These are phyloP conservation scores for Vicia sativa DNA, from an alignment of 306 rosid genomes.

Conservation along the genomic window DNA sequence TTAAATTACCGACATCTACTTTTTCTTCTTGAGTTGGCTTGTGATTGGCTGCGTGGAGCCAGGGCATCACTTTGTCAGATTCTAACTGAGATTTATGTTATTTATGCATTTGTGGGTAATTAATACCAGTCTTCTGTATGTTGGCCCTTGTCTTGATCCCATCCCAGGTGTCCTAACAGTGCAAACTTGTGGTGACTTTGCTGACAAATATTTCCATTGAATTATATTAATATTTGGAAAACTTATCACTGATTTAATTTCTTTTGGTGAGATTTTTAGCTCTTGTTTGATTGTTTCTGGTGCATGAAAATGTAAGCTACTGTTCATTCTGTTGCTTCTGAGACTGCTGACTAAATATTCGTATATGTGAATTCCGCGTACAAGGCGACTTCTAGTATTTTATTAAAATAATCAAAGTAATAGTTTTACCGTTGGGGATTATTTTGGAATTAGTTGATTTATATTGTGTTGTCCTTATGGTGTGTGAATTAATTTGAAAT, in stretches of 20 bases:
- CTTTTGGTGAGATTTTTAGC: neutral
- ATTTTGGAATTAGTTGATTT: neutral
- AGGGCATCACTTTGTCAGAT: neutral
- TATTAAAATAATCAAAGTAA: neutral
- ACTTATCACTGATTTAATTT: neutral
- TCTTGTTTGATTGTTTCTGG: neutral
- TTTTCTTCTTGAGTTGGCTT: neutral
- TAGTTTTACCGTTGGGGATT: neutral
- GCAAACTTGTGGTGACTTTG: neutral
- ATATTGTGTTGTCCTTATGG: neutral
- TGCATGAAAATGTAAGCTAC: neutral
- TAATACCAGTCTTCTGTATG: neutral
- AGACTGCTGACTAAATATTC: neutral
- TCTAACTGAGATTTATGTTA: neutral
- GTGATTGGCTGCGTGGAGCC: neutral
- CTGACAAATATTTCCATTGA: neutral
- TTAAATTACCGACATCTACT: neutral
- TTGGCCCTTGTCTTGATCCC: neutral
- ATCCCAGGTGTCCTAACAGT: neutral
- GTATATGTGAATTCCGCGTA: neutral
- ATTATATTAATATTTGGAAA: neutral
- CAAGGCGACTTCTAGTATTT: neutral
- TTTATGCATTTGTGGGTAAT: neutral
- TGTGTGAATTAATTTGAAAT: neutral
- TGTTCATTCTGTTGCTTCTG: slow-evolving; percentile 5